Evolutionary conservation across 495 filamentous ascomycete genomes (phyloP).

Genomic region (Schizothecium vesticola): DNA sequence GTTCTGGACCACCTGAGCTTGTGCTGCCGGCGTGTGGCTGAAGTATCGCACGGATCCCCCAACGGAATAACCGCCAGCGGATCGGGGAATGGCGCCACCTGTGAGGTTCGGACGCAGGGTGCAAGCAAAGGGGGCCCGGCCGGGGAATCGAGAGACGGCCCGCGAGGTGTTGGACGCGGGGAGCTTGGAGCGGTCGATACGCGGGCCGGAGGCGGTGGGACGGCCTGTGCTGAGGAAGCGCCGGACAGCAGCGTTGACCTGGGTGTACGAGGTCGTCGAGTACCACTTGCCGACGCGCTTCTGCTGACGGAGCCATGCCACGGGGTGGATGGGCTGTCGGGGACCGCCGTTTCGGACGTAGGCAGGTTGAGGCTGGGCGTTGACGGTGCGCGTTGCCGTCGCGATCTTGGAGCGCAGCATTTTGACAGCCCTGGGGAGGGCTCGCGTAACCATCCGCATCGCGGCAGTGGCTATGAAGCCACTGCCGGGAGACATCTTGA

Average conservation of each 20-base stretch:
- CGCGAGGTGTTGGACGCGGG: slow-evolving; percentile 60
- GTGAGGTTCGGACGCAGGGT: slow-evolving; percentile 89
- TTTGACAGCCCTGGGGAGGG: slow-evolving; percentile 51
- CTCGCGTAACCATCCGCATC: slow-evolving; percentile 62
- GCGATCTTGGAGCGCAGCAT: slow-evolving; percentile 55
- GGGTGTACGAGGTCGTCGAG: slow-evolving; percentile 48
- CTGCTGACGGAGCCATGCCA: slow-evolving; percentile 65
- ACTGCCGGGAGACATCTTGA: slow-evolving; percentile 60
- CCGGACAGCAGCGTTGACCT: slow-evolving; percentile 51
- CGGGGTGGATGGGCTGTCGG: slow-evolving; percentile 66
- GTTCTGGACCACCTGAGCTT: slow-evolving; percentile 89
- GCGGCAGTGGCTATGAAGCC: slow-evolving; percentile 67
- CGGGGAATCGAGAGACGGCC: slow-evolving; percentile 59
- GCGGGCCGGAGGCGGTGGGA: slow-evolving; percentile 26
- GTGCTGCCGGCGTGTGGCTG: slow-evolving; percentile 77
- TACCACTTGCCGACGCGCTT: slow-evolving; percentile 62
- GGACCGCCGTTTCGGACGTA: slow-evolving; percentile 39
- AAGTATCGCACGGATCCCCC: slow-evolving; percentile 76
- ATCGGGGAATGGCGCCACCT: slow-evolving; percentile 77
- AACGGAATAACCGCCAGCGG: slow-evolving; percentile 78
- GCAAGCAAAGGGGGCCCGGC: slow-evolving; percentile 80
- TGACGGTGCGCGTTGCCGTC: slow-evolving; percentile 45
- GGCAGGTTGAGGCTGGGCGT: slow-evolving; percentile 46
- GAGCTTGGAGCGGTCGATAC: slow-evolving; percentile 59
- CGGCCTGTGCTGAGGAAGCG: slow-evolving; percentile 54